Base-by-base conservation (phyloP, 306 rosid genomes). In the Mimosa pudica region DNA sequence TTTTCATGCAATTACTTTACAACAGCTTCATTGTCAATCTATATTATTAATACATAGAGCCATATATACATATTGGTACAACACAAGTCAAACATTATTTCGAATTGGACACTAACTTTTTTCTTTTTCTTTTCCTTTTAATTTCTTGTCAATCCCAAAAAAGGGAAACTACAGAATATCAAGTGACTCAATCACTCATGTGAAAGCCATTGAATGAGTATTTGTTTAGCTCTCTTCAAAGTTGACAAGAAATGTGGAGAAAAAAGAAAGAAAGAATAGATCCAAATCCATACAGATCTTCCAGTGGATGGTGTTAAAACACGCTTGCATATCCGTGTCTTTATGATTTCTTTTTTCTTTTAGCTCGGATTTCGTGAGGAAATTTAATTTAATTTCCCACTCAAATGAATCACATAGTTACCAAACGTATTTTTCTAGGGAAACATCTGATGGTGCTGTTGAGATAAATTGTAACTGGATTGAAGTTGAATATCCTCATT, bases 401-500 rank as follows among this genome's bases (percentile, higher is more conserved):
- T 78, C 7, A 5, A 52, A 71, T 58, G 65, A 82, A 57, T 70
- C 52, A 48, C 3, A 48, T 10, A 8, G 6, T 14, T 84, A 84
- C 84, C 88, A 81, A 52, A 12, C 24, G 17, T 14, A 13, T 64
- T 8, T 5, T 4, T 41, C 71, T 85, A 89, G n/a, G 89, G 87
- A 82, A 86, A 90, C 85, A 87, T 82, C 6, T 77, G 86, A 14
- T 85, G 86, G 7, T 87, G 88, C 13, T 85, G 86, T 18, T 85
- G 86, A 11, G 88, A 68, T 38, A 85, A 74, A 68, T 10, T 44
- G 41, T 79, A 82, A 52, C 41, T 70, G 73, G 85, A 86, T 64
- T 82, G 81, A 4, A 84, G 71, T 46, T 85, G 89, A 1, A 67
- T 54, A 57, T 76, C 72, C 64, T 73, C 45, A 12, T 73, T 55